Conservation (phyloP, 1,284 basidiomycete genomes). For the Rhodotorula sp. region DNA sequence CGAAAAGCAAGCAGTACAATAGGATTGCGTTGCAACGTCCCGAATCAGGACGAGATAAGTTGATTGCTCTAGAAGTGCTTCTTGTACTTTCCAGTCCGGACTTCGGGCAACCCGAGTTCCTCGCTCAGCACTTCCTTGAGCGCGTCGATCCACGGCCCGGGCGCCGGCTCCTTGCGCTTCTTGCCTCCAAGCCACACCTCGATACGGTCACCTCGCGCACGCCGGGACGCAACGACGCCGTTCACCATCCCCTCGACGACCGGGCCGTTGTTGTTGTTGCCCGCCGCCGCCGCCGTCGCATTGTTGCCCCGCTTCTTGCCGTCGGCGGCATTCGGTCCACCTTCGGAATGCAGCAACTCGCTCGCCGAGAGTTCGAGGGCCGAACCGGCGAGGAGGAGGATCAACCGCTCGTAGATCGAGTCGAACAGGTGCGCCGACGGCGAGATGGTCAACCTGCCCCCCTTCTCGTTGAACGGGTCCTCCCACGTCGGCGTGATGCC, state of each 20-base stretch:
- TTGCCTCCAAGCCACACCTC: slow-evolving; percentile 39
- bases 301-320: slow-evolving; percentile 6
- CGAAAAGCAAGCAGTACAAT: too few species aligned
- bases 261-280: slow-evolving; percentile 2
- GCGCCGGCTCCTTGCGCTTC: slow-evolving; percentile 23
- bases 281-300: neutral
- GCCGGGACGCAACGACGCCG: slow-evolving; percentile 35
- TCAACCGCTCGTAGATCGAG: slow-evolving; percentile 34
- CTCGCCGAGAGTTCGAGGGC: slow-evolving; percentile 30
- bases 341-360: slow-evolving; percentile 19
- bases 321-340: slow-evolving; percentile 2
- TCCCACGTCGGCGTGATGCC: slow-evolving; percentile 41
- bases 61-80: slow-evolving; percentile 28
- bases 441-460: slow-evolving; percentile 38
- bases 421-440: slow-evolving; percentile 30
- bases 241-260: slow-evolving; percentile 29
- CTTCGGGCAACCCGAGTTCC: slow-evolving; percentile 36
- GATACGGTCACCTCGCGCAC: slow-evolving; percentile 40
- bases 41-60: neutral
- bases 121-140: slow-evolving; percentile 31
- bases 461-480: slow-evolving; percentile 41
- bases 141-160: slow-evolving; percentile 34
- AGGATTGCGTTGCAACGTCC: too few species aligned
- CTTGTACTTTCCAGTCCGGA: slow-evolving; percentile 35
- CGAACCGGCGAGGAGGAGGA: slow-evolving; percentile 36